Conservation (phyloP, 768 basidiomycete genomes). For the Mrakia blollopis region DNA sequence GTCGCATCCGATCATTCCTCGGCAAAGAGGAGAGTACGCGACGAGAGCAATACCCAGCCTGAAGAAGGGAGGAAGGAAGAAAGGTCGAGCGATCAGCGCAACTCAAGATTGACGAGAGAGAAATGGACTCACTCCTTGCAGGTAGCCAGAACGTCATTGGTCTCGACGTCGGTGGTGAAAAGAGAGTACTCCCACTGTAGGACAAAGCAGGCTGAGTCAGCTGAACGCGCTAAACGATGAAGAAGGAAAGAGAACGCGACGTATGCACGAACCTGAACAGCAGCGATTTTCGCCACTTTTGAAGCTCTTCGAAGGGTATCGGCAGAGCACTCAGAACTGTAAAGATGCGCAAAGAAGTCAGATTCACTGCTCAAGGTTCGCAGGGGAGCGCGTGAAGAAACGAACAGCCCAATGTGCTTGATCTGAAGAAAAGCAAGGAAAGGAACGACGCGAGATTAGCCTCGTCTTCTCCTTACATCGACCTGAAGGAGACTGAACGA, state of each 20-base stretch:
- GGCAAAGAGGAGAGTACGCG: conserved; percentile 28
- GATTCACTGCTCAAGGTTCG: too few relatives aligned
- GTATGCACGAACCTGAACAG: conserved; percentile 3
- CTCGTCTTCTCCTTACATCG: neutral
- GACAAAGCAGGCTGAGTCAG: neutral
- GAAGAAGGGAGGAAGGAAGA: neutral
- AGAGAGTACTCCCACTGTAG: conserved; percentile 56
- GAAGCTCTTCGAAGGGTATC: conserved; percentile 38
- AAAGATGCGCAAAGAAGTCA: neutral
- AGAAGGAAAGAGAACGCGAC: neutral
- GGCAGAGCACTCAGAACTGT: conserved; percentile 38
- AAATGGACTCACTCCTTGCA: conserved; percentile 41
- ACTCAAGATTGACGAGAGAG: neutral
- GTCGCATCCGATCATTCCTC: conserved; percentile 17
- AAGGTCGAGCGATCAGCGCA: neutral
- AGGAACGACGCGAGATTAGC: neutral
- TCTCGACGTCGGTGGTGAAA: conserved; percentile 53
- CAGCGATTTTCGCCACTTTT: conserved; percentile 24
- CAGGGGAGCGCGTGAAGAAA: neutral
- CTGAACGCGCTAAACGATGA: too few relatives aligned
- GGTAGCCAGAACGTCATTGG: conserved; percentile 59
- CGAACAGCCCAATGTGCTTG: conserved; percentile 40
- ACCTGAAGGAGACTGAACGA: neutral
- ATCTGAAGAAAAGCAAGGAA: conserved; percentile 12
- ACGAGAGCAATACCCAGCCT: conserved; percentile 22